These are phyloP conservation scores for Platismatia glauca DNA, from an alignment of 495 filamentous ascomycete genomes.

Conservation along the genomic window DNA sequence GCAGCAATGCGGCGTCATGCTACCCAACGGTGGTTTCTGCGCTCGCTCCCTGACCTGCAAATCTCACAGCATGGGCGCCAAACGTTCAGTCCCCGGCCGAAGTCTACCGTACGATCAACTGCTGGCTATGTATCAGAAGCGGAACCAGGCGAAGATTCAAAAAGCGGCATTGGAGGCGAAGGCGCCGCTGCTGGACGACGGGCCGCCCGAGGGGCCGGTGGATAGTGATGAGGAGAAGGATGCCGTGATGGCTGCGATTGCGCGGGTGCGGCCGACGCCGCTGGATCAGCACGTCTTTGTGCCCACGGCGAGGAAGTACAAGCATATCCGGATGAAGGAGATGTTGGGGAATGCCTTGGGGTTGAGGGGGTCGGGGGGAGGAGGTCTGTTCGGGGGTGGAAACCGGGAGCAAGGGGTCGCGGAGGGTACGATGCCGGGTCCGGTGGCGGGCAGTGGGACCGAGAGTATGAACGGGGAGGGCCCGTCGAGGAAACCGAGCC, in stretches of 20 bases:
- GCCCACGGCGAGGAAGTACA: slow-evolving; percentile 63
- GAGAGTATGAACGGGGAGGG: slow-evolving; percentile 8
- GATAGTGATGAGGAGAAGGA: slow-evolving; percentile 92
- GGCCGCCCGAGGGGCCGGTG: slow-evolving; percentile 56
- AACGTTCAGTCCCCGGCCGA: slow-evolving; percentile 79
- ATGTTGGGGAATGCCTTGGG: slow-evolving; percentile 70
- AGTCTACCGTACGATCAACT: slow-evolving; percentile 93
- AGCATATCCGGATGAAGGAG: slow-evolving; percentile 78
- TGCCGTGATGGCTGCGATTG: slow-evolving; percentile 74
- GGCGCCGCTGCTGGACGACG: slow-evolving; percentile 82
- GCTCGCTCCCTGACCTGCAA: slow-evolving; percentile 93
- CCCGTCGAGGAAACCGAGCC: slow-evolving; percentile 14
- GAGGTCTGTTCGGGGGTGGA: slow-evolving; percentile 32
- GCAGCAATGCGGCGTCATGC: slow-evolving; percentile 86
- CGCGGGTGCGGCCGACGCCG: slow-evolving; percentile 65
- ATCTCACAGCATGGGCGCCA: slow-evolving; percentile 92
- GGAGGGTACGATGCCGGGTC: not conserved
- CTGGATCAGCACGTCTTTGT: slow-evolving; percentile 57
- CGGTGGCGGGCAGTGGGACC: not conserved
- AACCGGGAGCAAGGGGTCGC: not conserved
- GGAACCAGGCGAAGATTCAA: slow-evolving; percentile 96
- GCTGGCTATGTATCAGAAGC: slow-evolving; percentile 91
- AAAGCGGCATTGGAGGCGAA: slow-evolving; percentile 92
- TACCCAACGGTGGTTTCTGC: slow-evolving; percentile 78
- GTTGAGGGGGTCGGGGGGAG: slow-evolving; percentile 32